Conservation (phyloP, 345 rosid species). For the Boechera stricta region DNA sequence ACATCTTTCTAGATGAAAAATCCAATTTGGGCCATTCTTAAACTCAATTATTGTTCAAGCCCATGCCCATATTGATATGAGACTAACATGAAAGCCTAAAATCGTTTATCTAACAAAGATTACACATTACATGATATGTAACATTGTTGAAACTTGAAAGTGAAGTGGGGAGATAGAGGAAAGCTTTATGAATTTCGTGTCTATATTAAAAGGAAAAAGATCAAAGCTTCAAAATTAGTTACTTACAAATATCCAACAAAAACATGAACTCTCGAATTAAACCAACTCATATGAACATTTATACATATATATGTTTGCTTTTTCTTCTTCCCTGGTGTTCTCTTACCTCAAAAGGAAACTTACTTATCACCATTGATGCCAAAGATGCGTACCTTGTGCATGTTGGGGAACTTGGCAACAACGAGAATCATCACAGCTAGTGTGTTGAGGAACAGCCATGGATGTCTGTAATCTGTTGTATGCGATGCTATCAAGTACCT, state of each 20-base stretch:
- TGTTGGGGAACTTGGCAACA: constrained; percentile 94
- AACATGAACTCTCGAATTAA: constrained; percentile 5
- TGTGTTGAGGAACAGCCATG: constrained; percentile 91
- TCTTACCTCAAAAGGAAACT: constrained; percentile 27
- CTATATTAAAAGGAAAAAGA: neutral
- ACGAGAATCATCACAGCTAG: constrained; percentile 86
- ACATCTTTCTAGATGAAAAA: too few relatives aligned
- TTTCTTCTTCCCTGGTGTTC: constrained; percentile 27
- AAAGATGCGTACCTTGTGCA: constrained; percentile 99
- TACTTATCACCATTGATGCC: constrained; percentile 89
- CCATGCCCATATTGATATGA: too few relatives aligned
- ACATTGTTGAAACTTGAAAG: neutral
- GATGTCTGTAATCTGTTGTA: constrained; percentile 92
- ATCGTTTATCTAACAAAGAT: neutral
- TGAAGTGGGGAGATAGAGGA: neutral
- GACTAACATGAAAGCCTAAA: neutral
- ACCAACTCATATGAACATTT: constrained; percentile 40
- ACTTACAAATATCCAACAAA: constrained; percentile 43
- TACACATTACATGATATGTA: neutral
- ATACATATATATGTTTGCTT: constrained; percentile 23
- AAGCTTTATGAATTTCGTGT: constrained; percentile 19
- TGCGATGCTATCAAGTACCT: constrained; percentile 98
- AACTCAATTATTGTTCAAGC: too few relatives aligned
- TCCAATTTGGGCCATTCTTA: neutral
- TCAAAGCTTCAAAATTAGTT: constrained; percentile 38